Evolutionary conservation across 768 basidiomycete genomes (phyloP).

Genomic region (Guyanaporus albipodus): DNA sequence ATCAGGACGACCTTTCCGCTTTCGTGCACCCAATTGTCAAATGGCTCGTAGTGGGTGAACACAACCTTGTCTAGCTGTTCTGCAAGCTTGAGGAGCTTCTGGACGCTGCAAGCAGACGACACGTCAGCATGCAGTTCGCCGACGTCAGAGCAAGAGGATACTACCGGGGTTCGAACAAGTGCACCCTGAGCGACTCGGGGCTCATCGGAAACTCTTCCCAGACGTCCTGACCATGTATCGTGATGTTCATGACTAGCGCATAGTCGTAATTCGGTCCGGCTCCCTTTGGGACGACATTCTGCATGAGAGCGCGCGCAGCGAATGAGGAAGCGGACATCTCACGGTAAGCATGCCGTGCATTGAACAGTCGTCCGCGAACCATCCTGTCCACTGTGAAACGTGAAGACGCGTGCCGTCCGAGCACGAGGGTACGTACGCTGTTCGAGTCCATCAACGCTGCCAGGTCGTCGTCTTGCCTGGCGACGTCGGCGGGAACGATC

Average conservation of each 20-base stretch:
- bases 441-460: conserved; percentile 3
- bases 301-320: background rate
- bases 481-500: conserved; percentile 13
- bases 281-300: conserved; percentile 3
- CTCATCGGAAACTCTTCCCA: conserved; percentile 10
- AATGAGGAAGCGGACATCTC: background rate
- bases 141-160: background rate
- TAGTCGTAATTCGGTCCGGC: conserved; percentile 14
- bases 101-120: conserved; percentile 6
- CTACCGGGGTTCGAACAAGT: conserved; percentile 24
- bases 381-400: conserved; percentile 15
- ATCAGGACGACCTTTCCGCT: conserved; percentile 47
- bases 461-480: conserved; percentile 19
- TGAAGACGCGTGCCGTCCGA: background rate
- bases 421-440: conserved; percentile 6
- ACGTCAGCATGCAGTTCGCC: too few species aligned
- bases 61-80: conserved; percentile 24
- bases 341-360: conserved; percentile 19
- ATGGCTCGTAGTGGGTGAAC: conserved; percentile 32
- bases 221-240: background rate
- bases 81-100: conserved; percentile 18
- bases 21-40: conserved; percentile 51
- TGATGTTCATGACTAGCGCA: conserved; percentile 8
- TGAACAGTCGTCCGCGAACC: conserved; percentile 22
- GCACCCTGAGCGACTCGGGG: conserved; percentile 9